Evolutionary conservation across 176 grass and related monocot genomes (phyloP), one percentile per base, ranked within the genome.

Genomic region (Lolium perenne): DNA sequence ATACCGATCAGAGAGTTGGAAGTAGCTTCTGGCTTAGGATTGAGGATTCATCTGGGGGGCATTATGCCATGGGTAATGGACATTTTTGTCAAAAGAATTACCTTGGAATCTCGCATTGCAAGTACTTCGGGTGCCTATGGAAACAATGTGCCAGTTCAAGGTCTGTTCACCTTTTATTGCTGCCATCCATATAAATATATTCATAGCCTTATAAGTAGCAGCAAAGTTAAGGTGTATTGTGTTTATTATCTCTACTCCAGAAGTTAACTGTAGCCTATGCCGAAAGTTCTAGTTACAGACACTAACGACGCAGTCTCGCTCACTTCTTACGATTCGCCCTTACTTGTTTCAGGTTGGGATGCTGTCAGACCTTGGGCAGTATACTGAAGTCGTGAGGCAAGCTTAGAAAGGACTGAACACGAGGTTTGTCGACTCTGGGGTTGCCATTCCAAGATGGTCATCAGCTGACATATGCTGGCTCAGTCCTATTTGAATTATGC

Each of bases 351-450:
- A 97, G 95, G 95, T 97, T 76, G 95, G 79, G 48, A 51, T 97
- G 38, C 93, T 93, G 8, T 97, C 95, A 25, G 95, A 91, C 59
- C 93, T 95, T 22, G 95, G 95, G 56, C 89, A 80, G 10, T 95
- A 90, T 32, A 88, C 81, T 18, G 85, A 95, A 57, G 77, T 87
- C 35, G 91, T 97, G 2, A 91, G 95, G 53, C 48, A 95, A 21
- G 92, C 91, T 45, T 93, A 95, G 79, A 92, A 87, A 75, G 89
- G 74, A 14, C 60, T 95, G 9, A 93, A 95, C 16, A 89, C 95
- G 23, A 86, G 77, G 51, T 95, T 82, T 55, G 95, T 95, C 5
- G 95, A 97, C 43, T 93, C 91, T 83, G 84, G 95, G 95, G 5
- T 74, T 97, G 75, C 85, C 77, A 14, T 45, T 97, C 40, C 81